phyloP scores from a whole-genome alignment of 306 rosid genomes.

The Cotoneaster glaucophyllus region DNA sequence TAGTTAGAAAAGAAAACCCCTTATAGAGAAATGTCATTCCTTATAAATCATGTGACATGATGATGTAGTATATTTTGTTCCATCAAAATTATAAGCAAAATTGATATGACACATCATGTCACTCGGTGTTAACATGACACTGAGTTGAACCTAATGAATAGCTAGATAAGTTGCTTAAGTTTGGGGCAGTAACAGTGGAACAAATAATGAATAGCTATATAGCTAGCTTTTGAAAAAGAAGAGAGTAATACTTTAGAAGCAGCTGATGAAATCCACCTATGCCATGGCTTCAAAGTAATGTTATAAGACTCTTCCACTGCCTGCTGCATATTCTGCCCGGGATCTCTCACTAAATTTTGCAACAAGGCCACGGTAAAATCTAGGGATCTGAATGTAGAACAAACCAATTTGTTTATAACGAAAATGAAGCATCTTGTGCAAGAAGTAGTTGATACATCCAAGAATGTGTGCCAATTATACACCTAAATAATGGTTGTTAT shows the following conservation, averaged over 20 bases:
- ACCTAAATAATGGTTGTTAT: neutral
- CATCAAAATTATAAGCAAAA: too few relatives aligned
- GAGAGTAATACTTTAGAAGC: slow-evolving; percentile 58
- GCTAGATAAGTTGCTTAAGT: neutral
- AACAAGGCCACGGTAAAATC: slow-evolving; percentile 61
- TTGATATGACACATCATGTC: neutral
- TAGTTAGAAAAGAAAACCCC: neutral
- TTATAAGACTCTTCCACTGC: slow-evolving; percentile 71
- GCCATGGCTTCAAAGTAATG: slow-evolving; percentile 75
- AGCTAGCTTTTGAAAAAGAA: neutral
- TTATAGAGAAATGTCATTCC: too few relatives aligned
- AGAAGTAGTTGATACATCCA: neutral
- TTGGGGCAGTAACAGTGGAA: too few relatives aligned
- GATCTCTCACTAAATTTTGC: slow-evolving; percentile 38
- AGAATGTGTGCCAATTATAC: neutral
- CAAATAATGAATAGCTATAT: too few relatives aligned
- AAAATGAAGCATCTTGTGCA: neutral
- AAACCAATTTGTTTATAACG: neutral
- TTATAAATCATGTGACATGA: neutral
- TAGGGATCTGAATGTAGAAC: slow-evolving; percentile 44
- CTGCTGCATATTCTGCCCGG: slow-evolving; percentile 53
- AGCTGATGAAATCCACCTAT: slow-evolving; percentile 93
- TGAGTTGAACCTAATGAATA: neutral
- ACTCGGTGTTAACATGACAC: neutral
- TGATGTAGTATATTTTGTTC: too few relatives aligned